Evolutionary conservation across 306 rosid species (phyloP).

Genomic region (Trifolium dubium): DNA sequence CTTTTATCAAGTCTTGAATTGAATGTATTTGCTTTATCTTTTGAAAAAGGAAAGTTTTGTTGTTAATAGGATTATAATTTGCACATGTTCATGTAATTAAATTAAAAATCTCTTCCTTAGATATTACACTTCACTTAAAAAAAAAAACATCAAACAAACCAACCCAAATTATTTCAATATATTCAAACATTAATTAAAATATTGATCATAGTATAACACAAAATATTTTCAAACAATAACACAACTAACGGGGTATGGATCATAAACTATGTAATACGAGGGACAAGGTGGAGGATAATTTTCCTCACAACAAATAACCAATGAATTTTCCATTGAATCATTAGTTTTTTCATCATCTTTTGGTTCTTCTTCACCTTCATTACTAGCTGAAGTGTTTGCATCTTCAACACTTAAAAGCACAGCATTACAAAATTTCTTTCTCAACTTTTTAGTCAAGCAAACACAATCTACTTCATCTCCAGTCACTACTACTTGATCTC

Average conservation of each 20-base stretch:
- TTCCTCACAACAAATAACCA: background rate
- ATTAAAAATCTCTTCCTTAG: background rate
- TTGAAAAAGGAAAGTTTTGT: no score
- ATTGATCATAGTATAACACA: background rate
- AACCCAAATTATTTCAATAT: background rate
- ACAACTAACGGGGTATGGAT: background rate
- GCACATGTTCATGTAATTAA: no score
- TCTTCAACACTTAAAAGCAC: constrained; percentile 35
- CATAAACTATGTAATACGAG: constrained; percentile 5
- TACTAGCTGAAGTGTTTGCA: background rate
- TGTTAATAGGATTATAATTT: no score
- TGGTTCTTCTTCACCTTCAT: background rate
- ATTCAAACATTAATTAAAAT: background rate
- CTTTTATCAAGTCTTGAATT: no score
- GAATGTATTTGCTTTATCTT: no score
- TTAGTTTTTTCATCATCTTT: background rate
- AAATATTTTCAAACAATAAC: background rate
- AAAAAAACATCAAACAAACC: background rate
- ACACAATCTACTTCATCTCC: constrained; percentile 45
- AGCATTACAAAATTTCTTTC: constrained; percentile 42
- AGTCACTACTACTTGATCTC: constrained; percentile 33
- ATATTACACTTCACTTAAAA: background rate
- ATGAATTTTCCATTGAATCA: background rate
- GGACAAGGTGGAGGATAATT: constrained; percentile 3
- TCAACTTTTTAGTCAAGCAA: constrained; percentile 38